These are phyloP conservation scores for Sporothrix protearum DNA, from an alignment of 2,329 filamentous ascomycete species.

Conservation along the genomic window DNA sequence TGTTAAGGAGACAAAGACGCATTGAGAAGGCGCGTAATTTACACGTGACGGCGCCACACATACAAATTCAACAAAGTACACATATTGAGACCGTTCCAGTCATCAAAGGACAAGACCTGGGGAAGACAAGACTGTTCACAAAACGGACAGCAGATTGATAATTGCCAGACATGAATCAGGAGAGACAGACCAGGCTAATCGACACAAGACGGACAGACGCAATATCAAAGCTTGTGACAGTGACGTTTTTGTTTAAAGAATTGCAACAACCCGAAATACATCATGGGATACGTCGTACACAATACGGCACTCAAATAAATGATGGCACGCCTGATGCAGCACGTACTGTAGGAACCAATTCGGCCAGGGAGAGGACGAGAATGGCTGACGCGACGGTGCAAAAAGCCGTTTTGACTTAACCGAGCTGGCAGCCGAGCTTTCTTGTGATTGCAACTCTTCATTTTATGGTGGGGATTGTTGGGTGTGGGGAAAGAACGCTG, in stretches of 20 bases:
- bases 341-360: too few species aligned
- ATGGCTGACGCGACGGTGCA: neutral
- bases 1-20: neutral
- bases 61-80: neutral
- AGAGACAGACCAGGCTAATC: neutral
- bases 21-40: neutral
- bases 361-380: neutral
- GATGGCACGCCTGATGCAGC: neutral
- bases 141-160: neutral
- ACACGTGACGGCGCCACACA: conserved; percentile 3
- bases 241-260: conserved; percentile 15
- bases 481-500: neutral
- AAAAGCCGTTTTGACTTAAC: conserved; percentile 36
- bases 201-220: neutral
- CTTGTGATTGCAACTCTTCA: conserved; percentile 54
- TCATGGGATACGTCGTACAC: neutral
- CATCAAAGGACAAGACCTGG: neutral
- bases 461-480: neutral
- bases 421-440: conserved; percentile 52
- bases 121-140: neutral
- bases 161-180: neutral
- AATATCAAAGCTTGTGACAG: conserved; percentile 9
- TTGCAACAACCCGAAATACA: neutral
- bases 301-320: neutral
- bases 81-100: neutral